These are phyloP conservation scores for Nyctanthes arbortristis DNA, from an alignment of 257 asterid species.

Conservation along the genomic window DNA sequence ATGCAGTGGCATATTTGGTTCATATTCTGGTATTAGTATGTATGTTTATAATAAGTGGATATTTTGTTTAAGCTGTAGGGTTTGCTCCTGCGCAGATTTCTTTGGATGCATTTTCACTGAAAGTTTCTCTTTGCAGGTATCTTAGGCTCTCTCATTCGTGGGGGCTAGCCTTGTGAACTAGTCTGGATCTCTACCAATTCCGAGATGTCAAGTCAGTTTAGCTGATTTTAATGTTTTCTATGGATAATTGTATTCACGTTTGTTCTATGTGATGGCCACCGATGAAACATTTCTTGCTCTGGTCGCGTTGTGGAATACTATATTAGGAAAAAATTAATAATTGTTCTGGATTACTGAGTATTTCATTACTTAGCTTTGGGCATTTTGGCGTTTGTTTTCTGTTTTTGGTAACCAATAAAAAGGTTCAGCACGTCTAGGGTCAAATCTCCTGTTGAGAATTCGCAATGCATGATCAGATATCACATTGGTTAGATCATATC, in stretches of 20 bases:
- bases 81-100: background rate
- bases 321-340: background rate
- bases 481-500: no score
- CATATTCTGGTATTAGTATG: background rate
- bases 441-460: background rate
- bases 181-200: slow-evolving; percentile 11
- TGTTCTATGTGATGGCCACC: background rate
- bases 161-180: slow-evolving; percentile 16
- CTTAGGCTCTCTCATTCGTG: background rate
- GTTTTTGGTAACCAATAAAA: background rate
- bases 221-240: slow-evolving; percentile 13
- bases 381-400: background rate
- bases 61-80: background rate
- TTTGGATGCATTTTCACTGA: background rate
- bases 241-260: background rate
- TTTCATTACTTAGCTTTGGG: background rate
- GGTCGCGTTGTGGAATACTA: background rate
- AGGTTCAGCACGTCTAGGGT: background rate
- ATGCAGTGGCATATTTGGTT: background rate
- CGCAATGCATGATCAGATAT: no score
- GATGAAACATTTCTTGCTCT: background rate
- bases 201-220: background rate
- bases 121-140: slow-evolving; percentile 24
- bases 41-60: background rate
- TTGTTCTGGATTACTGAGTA: background rate